Conservation (phyloP, 2,329 filamentous ascomycete genomes). For the Pseudocercospora cruenta region DNA sequence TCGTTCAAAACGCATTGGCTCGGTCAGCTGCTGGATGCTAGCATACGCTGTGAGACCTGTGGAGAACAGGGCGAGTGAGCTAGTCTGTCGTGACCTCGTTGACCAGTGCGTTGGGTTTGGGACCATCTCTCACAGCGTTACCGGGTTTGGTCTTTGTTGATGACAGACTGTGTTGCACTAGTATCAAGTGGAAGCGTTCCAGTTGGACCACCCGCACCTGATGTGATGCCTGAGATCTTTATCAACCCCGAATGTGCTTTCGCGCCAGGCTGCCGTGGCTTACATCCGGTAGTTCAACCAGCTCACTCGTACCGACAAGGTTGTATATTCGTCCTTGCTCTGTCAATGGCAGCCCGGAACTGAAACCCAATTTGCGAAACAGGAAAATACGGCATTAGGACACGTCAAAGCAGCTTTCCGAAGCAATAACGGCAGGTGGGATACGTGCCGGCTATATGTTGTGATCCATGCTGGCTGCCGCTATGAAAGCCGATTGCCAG, state of each 20-base stretch:
- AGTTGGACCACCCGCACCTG: constrained; percentile 1
- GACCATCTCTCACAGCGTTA: constrained; percentile 12
- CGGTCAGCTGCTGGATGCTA: constrained; percentile 6
- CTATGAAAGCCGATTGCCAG: constrained; percentile 19
- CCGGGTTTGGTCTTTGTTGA: constrained; percentile 21
- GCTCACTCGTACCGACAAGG: constrained; percentile 4
- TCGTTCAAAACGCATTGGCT: constrained; percentile 18
- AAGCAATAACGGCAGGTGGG: constrained; percentile 11
- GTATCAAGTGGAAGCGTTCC: constrained; percentile 9
- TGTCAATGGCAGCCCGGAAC: constrained; percentile 8
- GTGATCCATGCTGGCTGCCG: constrained; percentile 17
- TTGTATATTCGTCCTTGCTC: constrained; percentile 7
- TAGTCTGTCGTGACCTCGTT: constrained; percentile 17
- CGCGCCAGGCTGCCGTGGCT: constrained; percentile 6
- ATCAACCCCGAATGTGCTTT: neutral
- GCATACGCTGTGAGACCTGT: constrained; percentile 25
- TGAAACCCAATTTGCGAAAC: constrained; percentile 10
- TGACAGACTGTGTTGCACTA: constrained; percentile 18
- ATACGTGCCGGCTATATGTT: constrained; percentile 9
- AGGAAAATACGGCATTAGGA: constrained; percentile 11
- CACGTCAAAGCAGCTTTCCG: constrained; percentile 19
- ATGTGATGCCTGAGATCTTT: constrained; percentile 6
- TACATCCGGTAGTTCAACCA: neutral
- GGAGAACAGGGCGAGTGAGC: constrained; percentile 17
- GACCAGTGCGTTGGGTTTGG: constrained; percentile 14